phyloP scores from a whole-genome alignment of 2,329 filamentous ascomycete genomes.

The Fusarium lateritium region DNA sequence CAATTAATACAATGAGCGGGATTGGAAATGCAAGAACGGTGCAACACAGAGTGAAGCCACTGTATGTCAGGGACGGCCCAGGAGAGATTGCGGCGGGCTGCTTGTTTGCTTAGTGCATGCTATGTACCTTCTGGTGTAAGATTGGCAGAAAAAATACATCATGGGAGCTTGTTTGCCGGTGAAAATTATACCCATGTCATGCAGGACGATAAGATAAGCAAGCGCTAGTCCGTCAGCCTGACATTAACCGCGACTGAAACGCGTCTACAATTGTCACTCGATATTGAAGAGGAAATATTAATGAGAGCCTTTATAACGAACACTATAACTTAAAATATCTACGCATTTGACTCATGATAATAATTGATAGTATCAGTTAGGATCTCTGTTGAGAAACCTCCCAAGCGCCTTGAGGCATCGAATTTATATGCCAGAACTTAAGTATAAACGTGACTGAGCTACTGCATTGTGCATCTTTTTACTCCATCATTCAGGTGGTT shows the following conservation, averaged over 20 bases:
- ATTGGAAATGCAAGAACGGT: conserved; percentile 31
- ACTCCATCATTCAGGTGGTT: neutral
- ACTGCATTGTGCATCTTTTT: neutral
- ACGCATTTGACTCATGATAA: neutral
- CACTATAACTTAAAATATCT: neutral
- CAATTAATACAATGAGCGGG: conserved; percentile 17
- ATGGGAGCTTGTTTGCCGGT: neutral
- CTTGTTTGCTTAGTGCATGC: conserved; percentile 10
- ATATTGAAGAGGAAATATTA: neutral
- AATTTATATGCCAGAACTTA: neutral
- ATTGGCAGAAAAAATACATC: conserved; percentile 30
- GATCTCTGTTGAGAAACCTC: neutral
- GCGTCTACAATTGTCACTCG: neutral
- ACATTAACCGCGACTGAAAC: neutral
- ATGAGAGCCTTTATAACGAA: neutral
- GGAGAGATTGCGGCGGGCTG: conserved; percentile 38
- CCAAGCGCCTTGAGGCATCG: no score
- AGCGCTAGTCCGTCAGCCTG: neutral
- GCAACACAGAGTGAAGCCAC: conserved; percentile 24
- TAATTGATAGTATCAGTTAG: neutral
- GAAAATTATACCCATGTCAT: conserved; percentile 35
- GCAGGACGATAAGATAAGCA: conserved; percentile 44
- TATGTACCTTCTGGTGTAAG: conserved; percentile 23
- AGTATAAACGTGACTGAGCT: neutral
- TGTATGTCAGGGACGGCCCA: conserved; percentile 28